Evolutionary conservation across 768 basidiomycete species (phyloP).

Genomic region (Lactarius psammicola): DNA sequence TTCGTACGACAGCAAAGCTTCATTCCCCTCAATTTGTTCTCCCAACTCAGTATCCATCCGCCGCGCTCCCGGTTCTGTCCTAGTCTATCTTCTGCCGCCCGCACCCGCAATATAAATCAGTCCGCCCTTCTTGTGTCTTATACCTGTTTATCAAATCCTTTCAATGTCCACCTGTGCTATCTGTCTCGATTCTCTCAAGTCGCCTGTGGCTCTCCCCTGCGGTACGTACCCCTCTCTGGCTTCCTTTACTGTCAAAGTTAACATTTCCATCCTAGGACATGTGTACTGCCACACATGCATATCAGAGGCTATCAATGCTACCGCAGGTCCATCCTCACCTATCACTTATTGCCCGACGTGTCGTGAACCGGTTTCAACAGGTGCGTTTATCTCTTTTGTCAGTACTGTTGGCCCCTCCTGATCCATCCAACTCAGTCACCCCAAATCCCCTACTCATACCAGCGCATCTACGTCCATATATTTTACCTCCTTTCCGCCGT

Average conservation of each 20-base stretch:
- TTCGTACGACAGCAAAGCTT: background rate
- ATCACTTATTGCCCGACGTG: slow-evolving; percentile 22
- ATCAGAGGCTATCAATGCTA: slow-evolving; percentile 3
- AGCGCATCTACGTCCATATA: slow-evolving; percentile 22
- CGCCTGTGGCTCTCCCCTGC: slow-evolving; percentile 27
- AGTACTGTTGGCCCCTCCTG: background rate
- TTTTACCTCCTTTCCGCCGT: slow-evolving; percentile 27
- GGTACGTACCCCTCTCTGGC: slow-evolving; percentile 11
- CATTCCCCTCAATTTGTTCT: background rate
- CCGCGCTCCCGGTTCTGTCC: background rate
- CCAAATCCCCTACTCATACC: slow-evolving; percentile 21
- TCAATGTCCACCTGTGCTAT: slow-evolving; percentile 26
- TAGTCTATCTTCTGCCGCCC: slow-evolving; percentile 7
- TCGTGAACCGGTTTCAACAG: slow-evolving; percentile 19
- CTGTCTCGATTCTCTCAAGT: slow-evolving; percentile 24
- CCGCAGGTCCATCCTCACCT: background rate
- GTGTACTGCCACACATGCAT: slow-evolving; percentile 25
- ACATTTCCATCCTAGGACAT: slow-evolving; percentile 5
- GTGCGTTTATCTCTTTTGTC: background rate
- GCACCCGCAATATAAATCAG: slow-evolving; percentile 8
- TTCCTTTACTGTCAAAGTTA: background rate
- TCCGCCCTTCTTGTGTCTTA: background rate
- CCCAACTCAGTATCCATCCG: background rate
- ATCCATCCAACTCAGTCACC: slow-evolving; percentile 4
- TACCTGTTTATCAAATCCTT: background rate